These are phyloP conservation scores for Cronartium quercuum DNA, from an alignment of 1,284 basidiomycete species.

Conservation along the genomic window DNA sequence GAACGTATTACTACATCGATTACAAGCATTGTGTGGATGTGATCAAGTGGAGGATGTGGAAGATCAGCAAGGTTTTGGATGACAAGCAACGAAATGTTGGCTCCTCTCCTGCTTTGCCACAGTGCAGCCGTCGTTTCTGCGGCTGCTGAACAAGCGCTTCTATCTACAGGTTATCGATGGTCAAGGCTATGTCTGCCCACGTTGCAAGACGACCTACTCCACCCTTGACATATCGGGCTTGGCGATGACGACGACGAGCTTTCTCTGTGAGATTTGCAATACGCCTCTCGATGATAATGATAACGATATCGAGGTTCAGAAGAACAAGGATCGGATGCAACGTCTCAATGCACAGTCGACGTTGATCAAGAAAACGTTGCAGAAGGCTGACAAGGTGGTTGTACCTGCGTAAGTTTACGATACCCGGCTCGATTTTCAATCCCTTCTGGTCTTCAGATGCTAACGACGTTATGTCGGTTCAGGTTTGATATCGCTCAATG, in stretches of 20 bases:
- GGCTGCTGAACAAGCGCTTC: background rate
- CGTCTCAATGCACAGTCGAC: slow-evolving; percentile 87
- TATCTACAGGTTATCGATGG: slow-evolving; percentile 66
- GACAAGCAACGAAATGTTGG: slow-evolving; percentile 65
- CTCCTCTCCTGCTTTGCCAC: background rate
- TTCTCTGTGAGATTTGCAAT: slow-evolving; percentile 65
- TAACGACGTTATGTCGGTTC: background rate
- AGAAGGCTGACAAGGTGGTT: slow-evolving; percentile 79
- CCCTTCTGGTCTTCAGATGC: background rate
- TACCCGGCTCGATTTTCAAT: too few relatives aligned
- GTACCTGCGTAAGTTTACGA: slow-evolving; percentile 55
- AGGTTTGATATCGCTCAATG: slow-evolving; percentile 38
- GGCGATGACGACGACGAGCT: slow-evolving; percentile 55
- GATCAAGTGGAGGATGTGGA: slow-evolving; percentile 93
- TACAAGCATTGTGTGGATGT: slow-evolving; percentile 93
- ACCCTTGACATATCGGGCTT: slow-evolving; percentile 78
- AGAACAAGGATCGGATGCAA: slow-evolving; percentile 88
- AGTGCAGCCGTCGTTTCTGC: background rate
- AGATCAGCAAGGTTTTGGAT: slow-evolving; percentile 85
- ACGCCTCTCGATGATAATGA: slow-evolving; percentile 84
- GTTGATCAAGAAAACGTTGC: slow-evolving; percentile 75
- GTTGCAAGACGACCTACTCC: slow-evolving; percentile 76
- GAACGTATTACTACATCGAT: slow-evolving; percentile 93
- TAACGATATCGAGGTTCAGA: slow-evolving; percentile 71
- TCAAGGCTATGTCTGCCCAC: slow-evolving; percentile 90